Evolutionary conservation across 139 green algal genomes (phyloP).

Genomic region (Asterochloris sp.): DNA sequence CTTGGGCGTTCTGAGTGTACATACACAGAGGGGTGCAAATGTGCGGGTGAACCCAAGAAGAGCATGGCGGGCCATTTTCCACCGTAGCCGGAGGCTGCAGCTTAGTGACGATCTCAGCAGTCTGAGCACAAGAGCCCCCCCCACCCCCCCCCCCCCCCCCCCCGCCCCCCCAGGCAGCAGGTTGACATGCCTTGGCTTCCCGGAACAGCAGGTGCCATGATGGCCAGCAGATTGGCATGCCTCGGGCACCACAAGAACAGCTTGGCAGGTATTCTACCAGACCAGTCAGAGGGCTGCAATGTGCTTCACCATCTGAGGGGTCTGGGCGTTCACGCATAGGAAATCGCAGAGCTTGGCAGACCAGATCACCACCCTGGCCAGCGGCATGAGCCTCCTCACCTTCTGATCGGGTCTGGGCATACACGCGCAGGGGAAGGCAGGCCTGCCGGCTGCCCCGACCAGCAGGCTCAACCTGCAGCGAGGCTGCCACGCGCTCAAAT

Average conservation of each 20-base stretch:
- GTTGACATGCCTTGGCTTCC: no score
- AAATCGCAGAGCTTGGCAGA: neutral
- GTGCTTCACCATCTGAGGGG: neutral
- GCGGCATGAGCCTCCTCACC: neutral
- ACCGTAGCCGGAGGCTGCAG: no score
- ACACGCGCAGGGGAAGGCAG: neutral
- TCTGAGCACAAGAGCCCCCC: no score
- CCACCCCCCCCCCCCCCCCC: no score
- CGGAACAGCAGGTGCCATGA: no score
- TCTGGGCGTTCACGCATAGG: neutral
- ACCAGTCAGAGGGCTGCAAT: neutral
- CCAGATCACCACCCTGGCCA: no score
- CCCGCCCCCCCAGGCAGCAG: no score
- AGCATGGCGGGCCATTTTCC: no score
- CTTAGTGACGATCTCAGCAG: no score
- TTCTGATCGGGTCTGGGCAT: neutral
- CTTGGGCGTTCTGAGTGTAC: neutral
- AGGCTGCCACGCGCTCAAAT: slow-evolving; percentile 8
- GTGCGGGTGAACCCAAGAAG: no score
- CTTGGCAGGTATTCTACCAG: neutral
- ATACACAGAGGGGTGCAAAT: no score
- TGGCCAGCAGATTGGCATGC: neutral
- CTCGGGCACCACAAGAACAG: neutral
- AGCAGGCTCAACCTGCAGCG: neutral
- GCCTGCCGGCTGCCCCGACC: neutral